phyloP scores from a whole-genome alignment of 129 eudicot species.

The Sambucus nigra region DNA sequence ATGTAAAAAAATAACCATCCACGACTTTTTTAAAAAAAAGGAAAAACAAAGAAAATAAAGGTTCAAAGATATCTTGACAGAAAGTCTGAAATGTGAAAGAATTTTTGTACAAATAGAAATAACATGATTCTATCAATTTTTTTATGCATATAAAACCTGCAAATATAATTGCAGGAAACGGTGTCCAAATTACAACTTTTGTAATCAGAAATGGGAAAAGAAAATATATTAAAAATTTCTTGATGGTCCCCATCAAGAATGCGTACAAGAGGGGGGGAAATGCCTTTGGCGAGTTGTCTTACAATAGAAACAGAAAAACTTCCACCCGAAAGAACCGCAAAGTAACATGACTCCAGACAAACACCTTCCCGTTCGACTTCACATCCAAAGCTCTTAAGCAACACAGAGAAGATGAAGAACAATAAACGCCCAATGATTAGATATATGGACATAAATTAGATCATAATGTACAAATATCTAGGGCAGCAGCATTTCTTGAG shows the following conservation, averaged over 20 bases:
- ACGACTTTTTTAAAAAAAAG: neutral
- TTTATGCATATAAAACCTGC: constrained; percentile 22
- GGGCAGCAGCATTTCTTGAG: constrained; percentile 61
- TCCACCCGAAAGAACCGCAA: constrained; percentile 67
- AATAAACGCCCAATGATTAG: constrained; percentile 74
- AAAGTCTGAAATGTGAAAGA: neutral
- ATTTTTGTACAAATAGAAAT: constrained; percentile 11
- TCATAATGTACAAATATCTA: constrained; percentile 39
- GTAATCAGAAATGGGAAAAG: neutral
- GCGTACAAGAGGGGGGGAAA: constrained; percentile 53
- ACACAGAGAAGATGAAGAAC: constrained; percentile 48
- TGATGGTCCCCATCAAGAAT: constrained; percentile 56
- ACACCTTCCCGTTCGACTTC: constrained; percentile 44
- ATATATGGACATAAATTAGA: constrained; percentile 36
- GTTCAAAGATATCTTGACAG: constrained; percentile 1
- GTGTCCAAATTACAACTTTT: constrained; percentile 34
- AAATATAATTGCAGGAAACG: constrained; percentile 21
- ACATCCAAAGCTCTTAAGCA: constrained; percentile 52
- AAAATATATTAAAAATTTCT: constrained; percentile 17
- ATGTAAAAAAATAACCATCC: neutral
- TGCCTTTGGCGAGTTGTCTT: constrained; percentile 86
- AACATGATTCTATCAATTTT: constrained; percentile 11
- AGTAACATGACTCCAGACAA: constrained; percentile 28
- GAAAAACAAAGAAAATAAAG: constrained; percentile 3
- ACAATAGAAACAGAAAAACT: constrained; percentile 94